phyloP scores from a whole-genome alignment of 2,329 filamentous ascomycete genomes.

The Diaporthe sp. region DNA sequence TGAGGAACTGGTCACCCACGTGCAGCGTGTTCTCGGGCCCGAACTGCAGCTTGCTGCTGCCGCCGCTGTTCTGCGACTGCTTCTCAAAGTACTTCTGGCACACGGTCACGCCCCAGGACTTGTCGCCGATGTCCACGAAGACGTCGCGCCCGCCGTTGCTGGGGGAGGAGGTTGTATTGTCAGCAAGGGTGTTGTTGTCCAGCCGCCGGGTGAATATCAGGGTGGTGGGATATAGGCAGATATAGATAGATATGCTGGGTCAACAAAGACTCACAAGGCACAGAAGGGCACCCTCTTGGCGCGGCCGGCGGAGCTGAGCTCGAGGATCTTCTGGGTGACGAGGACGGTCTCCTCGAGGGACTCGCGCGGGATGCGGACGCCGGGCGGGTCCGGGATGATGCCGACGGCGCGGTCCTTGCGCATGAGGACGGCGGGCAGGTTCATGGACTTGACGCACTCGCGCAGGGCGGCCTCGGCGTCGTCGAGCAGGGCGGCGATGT shows the following conservation, averaged over 20 bases:
- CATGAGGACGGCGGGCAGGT: constrained; percentile 82
- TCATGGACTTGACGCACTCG: constrained; percentile 84
- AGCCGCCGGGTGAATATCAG: no score
- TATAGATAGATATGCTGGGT: no score
- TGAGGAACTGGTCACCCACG: constrained; percentile 97
- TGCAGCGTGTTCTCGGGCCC: constrained; percentile 86
- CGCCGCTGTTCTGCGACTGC: constrained; percentile 38
- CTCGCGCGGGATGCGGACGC: constrained; percentile 83
- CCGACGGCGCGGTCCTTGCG: constrained; percentile 91
- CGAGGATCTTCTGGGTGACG: constrained; percentile 92
- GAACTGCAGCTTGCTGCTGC: constrained; percentile 56
- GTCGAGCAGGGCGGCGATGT: constrained; percentile 86
- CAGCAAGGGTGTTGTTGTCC: neutral
- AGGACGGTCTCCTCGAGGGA: constrained; percentile 96
- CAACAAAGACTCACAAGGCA: constrained; percentile 70
- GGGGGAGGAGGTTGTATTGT: neutral
- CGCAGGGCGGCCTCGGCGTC: constrained; percentile 87
- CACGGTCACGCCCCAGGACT: constrained; percentile 93
- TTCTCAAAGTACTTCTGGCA: constrained; percentile 91
- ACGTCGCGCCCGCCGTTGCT: constrained; percentile 94
- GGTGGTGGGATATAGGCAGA: no score
- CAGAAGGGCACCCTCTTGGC: constrained; percentile 81
- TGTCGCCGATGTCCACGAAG: constrained; percentile 98
- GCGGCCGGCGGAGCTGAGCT: constrained; percentile 79
- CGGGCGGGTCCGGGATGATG: constrained; percentile 75